Evolutionary conservation across 176 grass and related monocot species (phyloP), one percentile per base, ranked within the genome.

Genomic region (Triticum urartu): DNA sequence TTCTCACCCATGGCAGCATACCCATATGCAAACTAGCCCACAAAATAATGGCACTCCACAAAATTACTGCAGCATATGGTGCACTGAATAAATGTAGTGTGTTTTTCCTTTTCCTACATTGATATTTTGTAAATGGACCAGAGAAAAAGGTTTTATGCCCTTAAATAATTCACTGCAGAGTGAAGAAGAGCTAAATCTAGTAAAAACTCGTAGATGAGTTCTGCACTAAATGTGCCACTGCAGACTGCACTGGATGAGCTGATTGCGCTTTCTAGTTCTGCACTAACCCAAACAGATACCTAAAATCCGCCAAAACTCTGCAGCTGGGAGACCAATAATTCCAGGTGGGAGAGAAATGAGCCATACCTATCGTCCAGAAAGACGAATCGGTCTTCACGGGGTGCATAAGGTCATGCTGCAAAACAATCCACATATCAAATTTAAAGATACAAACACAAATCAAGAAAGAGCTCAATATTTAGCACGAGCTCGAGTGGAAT

Each of bases 371-470:
- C 9, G 94, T 96, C 97, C 97, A 94, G 86, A 96, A 99, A n/a
- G 94, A 96, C 2, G 90, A 96, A 87, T 99, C 97, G 0, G 92
- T 96, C 97, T 99, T 99, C 79, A 99, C 94, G 0, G 90, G 92
- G 69, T 43, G 87, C 59, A 83, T 84, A 69, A 99, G 90, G 69
- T 94, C 87, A 61, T 96, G 92, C 92, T 99, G 87, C 81, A 86
- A 88, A 86, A 63, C 25, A 20, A 66, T 3, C 22, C 4, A 60
- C 11, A 63, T n/a, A 79, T 42, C 0, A 87, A 69, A 84, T 48
- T 21, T 18, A 38, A 62, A 50, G 6, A 68, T 5, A 86, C 35
- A 17, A 4, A 25, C 26, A 63, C 52, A 70, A 76, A 14, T 30
- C 9, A 54, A 36, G 12, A 33, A 62, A 71, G 0, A 40, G 67